A percentile compares a stretch with the other conserved stretches of the same genome.
Conservation (phyloP, 2,329 filamentous ascomycete species). For the Alternaria brassicicola region DNA sequence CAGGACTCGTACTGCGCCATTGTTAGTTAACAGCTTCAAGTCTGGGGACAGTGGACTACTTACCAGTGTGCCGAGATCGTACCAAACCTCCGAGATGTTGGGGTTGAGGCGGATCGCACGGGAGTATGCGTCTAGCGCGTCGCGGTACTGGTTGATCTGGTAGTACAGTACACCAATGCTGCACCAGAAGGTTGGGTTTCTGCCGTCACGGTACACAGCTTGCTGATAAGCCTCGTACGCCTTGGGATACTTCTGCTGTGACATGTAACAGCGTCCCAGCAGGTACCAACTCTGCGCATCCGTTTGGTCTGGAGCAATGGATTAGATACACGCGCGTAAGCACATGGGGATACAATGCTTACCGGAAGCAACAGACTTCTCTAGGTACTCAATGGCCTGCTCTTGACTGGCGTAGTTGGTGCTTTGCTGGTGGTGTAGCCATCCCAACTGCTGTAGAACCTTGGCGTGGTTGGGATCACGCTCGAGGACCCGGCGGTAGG, state of each 20-base stretch:
- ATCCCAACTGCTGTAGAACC: slow-evolving; percentile 95
- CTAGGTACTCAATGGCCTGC: slow-evolving; percentile 93
- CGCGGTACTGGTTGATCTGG: slow-evolving; percentile 99
- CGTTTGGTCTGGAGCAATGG: slow-evolving; percentile 70
- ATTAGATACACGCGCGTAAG: slow-evolving; percentile 24
- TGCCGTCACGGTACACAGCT: slow-evolving; percentile 95
- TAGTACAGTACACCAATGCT: slow-evolving; percentile 99
- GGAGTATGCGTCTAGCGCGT: slow-evolving; percentile 96
- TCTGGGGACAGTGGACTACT: slow-evolving; percentile 49
- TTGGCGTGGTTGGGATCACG: slow-evolving; percentile 96
- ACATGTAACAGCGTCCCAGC: slow-evolving; percentile 98
- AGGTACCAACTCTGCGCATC: slow-evolving; percentile 99
- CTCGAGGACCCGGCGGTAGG: slow-evolving; percentile 91
- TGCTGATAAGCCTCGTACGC: slow-evolving; percentile 99
- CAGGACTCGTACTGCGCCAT: slow-evolving; percentile 85
- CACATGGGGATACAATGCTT: slow-evolving; percentile 47
- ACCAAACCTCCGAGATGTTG: slow-evolving; percentile 99
- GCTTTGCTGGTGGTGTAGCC: slow-evolving; percentile 97
- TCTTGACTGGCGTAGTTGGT: slow-evolving; percentile 90
- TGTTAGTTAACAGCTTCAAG: slow-evolving; percentile 17
- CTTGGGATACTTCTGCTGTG: slow-evolving; percentile 97
- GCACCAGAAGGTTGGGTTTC: slow-evolving; percentile 99
- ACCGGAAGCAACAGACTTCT: slow-evolving; percentile 95
- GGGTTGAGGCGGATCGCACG: slow-evolving; percentile 95
- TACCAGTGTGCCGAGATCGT: slow-evolving; percentile 93